Evolutionary conservation across 345 rosid genomes (phyloP).

Genomic region (Hibiscus trionum): DNA sequence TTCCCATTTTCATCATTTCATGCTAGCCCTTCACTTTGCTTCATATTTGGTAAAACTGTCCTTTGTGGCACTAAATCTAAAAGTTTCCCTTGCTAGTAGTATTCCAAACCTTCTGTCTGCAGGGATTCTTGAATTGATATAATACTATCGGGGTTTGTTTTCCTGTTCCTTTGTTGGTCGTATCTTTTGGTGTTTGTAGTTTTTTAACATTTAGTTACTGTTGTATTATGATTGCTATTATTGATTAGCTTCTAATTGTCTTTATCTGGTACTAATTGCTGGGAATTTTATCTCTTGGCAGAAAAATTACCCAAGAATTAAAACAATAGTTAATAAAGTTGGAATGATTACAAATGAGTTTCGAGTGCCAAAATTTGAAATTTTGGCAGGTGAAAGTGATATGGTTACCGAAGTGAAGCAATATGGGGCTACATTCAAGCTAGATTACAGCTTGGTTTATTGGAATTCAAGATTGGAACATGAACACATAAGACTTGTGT

Average conservation of each 20-base stretch:
- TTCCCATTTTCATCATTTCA: not conserved
- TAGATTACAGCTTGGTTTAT: constrained; percentile 76
- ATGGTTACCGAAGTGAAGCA: constrained; percentile 93
- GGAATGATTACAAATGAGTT: constrained; percentile 78
- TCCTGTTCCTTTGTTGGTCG: not conserved
- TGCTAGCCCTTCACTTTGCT: not conserved
- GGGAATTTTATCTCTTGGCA: constrained; percentile 23
- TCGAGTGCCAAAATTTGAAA: constrained; percentile 89
- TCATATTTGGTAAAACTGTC: not conserved
- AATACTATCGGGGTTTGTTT: not conserved
- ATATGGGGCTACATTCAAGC: constrained; percentile 85
- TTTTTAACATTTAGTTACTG: not conserved
- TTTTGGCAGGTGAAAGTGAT: constrained; percentile 71
- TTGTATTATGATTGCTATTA: not conserved
- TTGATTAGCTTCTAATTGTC: constrained; percentile 4
- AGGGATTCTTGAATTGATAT: not conserved
- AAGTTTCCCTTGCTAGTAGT: not conserved
- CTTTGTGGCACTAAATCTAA: not conserved
- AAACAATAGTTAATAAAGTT: constrained; percentile 78
- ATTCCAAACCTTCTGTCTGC: not conserved
- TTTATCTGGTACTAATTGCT: not conserved
- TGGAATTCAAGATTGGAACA: constrained; percentile 97
- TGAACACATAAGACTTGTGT: constrained; percentile 74
- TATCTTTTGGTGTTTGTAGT: not conserved
- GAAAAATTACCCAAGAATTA: constrained; percentile 88